Base-by-base conservation (phyloP, 2,329 filamentous ascomycete genomes). In the Pestalotiopsis sp. region DNA sequence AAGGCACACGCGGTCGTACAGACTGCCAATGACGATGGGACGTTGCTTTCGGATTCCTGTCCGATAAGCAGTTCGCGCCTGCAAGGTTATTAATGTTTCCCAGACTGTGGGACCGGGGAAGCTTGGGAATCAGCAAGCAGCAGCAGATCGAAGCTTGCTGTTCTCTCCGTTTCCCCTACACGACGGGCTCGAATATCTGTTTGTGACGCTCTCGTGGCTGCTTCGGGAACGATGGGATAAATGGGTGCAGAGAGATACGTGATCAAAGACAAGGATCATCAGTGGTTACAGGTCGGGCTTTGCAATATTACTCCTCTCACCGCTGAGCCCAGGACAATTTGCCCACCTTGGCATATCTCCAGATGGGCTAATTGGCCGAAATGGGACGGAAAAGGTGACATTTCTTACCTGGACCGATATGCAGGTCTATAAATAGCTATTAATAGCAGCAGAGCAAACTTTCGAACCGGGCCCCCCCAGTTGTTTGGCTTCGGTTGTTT, bases 341-440 rank as follows among this genome's bases (percentile, higher is more conserved):
- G 40, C 62, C 62, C 62, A 65, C 62, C 38, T 45, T 65, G 40
- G 31, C 40, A 13, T 27, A 12, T 12, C 62, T 11, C 9, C 25
- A n/a, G n/a, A 13, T 23, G 62, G 62, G 62, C 40, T 65, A 65
- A 65, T 65, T 65, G 62, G 38, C 36, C 62, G 41, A 40, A 52
- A 45, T 4, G 36, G 40, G 62, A 25, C 31, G 38, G 49, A 49
- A 36, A n/a, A 27, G n/a, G 31, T 27, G 23, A 60, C 57, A 52
- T 59, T 23, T 59, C 20, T 20, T 58, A 23, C 56, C 56, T n/a
- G 23, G 63, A 45, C 52, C 23, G 31, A 56, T 23, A 56, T 66
- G 63, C 49, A 57, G 13, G 49, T 58, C 77, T 78, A 78, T 74
- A 73, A 76, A 77, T 78, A 78, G 73, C 75, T 77, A 77, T 77